A percentile compares a stretch with the other conserved stretches of the same genome.
phyloP scores from a whole-genome alignment of 345 rosid species.

The Melaleuca quinquenervia region DNA sequence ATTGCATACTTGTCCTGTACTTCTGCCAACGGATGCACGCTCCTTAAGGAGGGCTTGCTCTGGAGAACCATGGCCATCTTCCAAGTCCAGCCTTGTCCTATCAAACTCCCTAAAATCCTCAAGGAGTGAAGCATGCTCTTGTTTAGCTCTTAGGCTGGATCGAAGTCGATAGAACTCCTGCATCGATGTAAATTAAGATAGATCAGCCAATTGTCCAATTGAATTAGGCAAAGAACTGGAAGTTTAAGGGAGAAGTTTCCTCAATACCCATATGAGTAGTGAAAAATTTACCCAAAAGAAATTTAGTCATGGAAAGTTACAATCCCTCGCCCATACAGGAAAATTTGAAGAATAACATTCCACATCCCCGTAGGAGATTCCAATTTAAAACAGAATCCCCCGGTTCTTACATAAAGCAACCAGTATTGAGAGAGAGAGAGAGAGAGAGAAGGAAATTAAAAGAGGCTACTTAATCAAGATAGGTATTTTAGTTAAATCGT shows the following conservation, averaged over 20 bases:
- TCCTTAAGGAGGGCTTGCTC: conserved; percentile 82
- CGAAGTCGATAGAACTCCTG: conserved; percentile 95
- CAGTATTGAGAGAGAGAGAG: neutral
- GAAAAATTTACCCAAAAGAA: neutral
- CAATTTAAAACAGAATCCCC: neutral
- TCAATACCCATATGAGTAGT: neutral
- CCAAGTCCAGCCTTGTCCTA: conserved; percentile 81
- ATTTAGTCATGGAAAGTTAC: neutral
- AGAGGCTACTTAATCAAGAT: neutral
- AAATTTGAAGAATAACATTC: neutral
- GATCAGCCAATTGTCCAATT: neutral
- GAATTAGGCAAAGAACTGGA: neutral
- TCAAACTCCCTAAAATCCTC: conserved; percentile 97
- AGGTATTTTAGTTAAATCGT: neutral
- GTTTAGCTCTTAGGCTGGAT: conserved; percentile 82
- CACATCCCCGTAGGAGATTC: neutral
- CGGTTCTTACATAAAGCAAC: neutral
- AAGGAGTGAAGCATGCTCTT: conserved; percentile 90
- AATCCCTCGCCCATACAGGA: neutral
- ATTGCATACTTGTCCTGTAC: conserved; percentile 54
- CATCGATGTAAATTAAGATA: conserved; percentile 14
- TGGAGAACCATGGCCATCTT: conserved; percentile 62
- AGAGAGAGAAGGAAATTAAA: neutral
- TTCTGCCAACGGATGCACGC: conserved; percentile 68
- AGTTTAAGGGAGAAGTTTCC: neutral